Base-by-base conservation (phyloP, 129 eudicot genomes). In the Pseudognaphalium luteoalbum region DNA sequence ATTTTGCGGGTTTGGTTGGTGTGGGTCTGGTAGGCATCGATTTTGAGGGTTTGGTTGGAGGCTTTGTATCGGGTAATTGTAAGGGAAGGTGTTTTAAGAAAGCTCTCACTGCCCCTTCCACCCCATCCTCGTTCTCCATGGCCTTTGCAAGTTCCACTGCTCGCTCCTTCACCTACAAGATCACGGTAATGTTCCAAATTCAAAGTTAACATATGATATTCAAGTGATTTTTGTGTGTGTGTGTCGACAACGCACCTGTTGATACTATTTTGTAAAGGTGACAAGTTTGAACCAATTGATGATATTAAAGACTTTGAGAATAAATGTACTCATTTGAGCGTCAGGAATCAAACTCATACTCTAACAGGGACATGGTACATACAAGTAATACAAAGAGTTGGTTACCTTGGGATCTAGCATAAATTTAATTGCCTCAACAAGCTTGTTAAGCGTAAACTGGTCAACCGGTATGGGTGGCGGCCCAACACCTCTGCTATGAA, bases 121-220 rank as follows among this genome's bases (percentile, higher is more conserved):
- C 96, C 56, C 98, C 98, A 37, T 94, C 97, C 81, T 94, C 98
- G 32, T 89, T 80, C 78, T 94, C 97, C 98, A 91, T 94, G 20
- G 91, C 91, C 83, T 86, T 89, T 7, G 98, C 93, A 29, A 94
- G 93, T 69, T 84, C 86, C 21, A 94, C 80, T 1, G 98, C 98
- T 58, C 82, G 87, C 81, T 88, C 90, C 79, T 89, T 94, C 25
- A 94, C 98, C 98, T 94, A 82, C 50, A 44, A 20, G 34, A 22
- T 41, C 9, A n/a, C 59, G 5, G 25, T 3, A 62, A 65, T 32
- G 44, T 65, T 65, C 70, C 19, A 65, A 65, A 42, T 30, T 75
- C 29, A 75, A 47, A 10, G 47, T 58, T 17, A 3, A 11, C 5
- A 30, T 9, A 52, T 71, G 42, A 41, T 32, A 15, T 32, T 52